A percentile compares a stretch with the other conserved stretches of the same genome.
These are phyloP conservation scores for Penicillium sp. DNA, from an alignment of 2,329 filamentous ascomycete genomes.

Conservation along the genomic window DNA sequence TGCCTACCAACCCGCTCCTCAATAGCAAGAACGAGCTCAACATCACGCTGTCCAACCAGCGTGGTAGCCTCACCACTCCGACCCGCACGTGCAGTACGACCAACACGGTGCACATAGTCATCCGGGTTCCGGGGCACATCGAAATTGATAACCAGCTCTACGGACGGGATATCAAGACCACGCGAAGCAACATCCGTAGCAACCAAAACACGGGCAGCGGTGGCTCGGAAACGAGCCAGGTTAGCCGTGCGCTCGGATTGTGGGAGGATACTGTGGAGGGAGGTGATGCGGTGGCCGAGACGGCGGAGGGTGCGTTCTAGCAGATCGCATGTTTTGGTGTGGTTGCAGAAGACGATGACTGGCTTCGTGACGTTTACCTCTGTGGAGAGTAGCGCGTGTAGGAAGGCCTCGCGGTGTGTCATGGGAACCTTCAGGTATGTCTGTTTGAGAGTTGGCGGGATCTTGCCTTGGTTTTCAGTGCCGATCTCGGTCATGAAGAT, in stretches of 20 bases:
- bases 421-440: slow-evolving; percentile 85
- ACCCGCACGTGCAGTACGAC: slow-evolving; percentile 90
- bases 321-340: slow-evolving; percentile 82
- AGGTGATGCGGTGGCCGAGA: slow-evolving; percentile 85
- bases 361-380: slow-evolving; percentile 72
- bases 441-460: slow-evolving; percentile 79
- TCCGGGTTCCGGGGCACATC: slow-evolving; percentile 95
- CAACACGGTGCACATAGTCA: slow-evolving; percentile 95
- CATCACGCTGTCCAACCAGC: slow-evolving; percentile 89
- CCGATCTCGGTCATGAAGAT: slow-evolving; percentile 89
- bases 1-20: slow-evolving; percentile 74
- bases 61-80: slow-evolving; percentile 79
- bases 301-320: slow-evolving; percentile 84
- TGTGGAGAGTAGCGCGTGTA: slow-evolving; percentile 84
- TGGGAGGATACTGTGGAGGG: slow-evolving; percentile 81
- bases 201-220: slow-evolving; percentile 83
- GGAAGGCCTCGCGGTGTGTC: slow-evolving; percentile 90
- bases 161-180: slow-evolving; percentile 92
- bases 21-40: slow-evolving; percentile 85
- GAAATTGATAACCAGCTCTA: slow-evolving; percentile 88
- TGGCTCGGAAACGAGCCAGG: slow-evolving; percentile 84
- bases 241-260: slow-evolving; percentile 85
- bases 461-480: slow-evolving; percentile 64
- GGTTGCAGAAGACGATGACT: slow-evolving; percentile 92
- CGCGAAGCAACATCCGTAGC: slow-evolving; percentile 93